These are phyloP conservation scores for Ottelia alismoides DNA, from an alignment of 106 monocot species.

Conservation along the genomic window DNA sequence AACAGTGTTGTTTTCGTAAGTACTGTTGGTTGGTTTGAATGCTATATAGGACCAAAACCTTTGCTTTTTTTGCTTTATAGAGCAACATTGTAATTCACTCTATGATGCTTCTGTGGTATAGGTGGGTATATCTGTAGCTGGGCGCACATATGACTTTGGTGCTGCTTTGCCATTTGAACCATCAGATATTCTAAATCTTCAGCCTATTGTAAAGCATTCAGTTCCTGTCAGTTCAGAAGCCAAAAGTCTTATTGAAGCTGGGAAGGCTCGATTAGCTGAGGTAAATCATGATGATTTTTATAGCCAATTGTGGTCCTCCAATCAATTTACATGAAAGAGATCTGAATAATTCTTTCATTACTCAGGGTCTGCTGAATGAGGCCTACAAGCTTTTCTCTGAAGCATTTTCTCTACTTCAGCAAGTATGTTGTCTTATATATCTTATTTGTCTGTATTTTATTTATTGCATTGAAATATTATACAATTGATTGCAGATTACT, in stretches of 20 bases:
- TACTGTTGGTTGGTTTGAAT: too few relatives aligned
- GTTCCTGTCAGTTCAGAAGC: slow-evolving; percentile 84
- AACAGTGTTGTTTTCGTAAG: too few relatives aligned
- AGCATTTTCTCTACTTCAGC: slow-evolving; percentile 92
- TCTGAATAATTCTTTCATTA: not conserved
- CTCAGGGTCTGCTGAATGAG: slow-evolving; percentile 83
- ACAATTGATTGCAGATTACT: slow-evolving; percentile 57
- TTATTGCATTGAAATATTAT: not conserved
- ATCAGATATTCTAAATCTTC: slow-evolving; percentile 81
- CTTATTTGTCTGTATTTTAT: not conserved
- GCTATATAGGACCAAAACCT: too few relatives aligned
- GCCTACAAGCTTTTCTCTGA: slow-evolving; percentile 89
- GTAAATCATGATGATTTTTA: too few relatives aligned
- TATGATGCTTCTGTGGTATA: slow-evolving; percentile 9
- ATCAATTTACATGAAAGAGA: too few relatives aligned
- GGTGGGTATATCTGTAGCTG: slow-evolving; percentile 80
- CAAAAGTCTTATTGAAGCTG: slow-evolving; percentile 68
- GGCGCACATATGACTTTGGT: slow-evolving; percentile 75
- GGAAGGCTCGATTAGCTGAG: slow-evolving; percentile 79
- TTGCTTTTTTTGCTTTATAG: too few relatives aligned
- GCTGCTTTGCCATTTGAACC: slow-evolving; percentile 54
- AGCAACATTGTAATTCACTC: too few relatives aligned
- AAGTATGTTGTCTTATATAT: slow-evolving; percentile 32
- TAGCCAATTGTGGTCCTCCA: too few relatives aligned
- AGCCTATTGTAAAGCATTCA: slow-evolving; percentile 90